Base-by-base conservation (phyloP, 148 eudicot species). In the Bassia scoparia region DNA sequence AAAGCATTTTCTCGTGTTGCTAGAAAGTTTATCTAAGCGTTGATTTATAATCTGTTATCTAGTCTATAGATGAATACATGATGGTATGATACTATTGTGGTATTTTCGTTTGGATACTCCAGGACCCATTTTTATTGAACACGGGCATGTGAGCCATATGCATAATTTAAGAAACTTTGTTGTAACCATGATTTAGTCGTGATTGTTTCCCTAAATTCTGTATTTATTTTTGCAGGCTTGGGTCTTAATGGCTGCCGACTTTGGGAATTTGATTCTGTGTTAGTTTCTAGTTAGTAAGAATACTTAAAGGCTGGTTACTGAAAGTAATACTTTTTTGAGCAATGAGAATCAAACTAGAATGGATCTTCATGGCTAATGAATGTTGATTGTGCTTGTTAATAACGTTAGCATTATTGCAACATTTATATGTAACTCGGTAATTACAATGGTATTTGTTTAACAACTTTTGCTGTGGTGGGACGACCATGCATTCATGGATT, bases 211-310 rank as follows among this genome's bases (percentile, higher is more conserved):
- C 37, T 30, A 8, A 74, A 17, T 17, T 15, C 52, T 55, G 15
- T 69, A 18, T 76, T 61, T 7, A 49, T 50, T 34, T 69, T 33
- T 77, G 41, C 80, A 70, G 80, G 71, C 17, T 53, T 30, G 21
- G 58, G 54, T n/a, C 49, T 43, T 12, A 35, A 35, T 68, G 62
- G 52, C 23, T 33, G n/a, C 26, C n/a, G 4, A 70, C 27, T 27
- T 60, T 60, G 38, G 37, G 24, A 61, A 33, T 12, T 18, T 15
- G 35, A 49, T n/a, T 55, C 31, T 16, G 2, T 31, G 66, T 43
- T 38, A 46, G 62, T 48, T 68, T 13, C 53, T 69, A 69, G 74
- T 33, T 49, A 68, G 62, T 52, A 67, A 61, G 30, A 76, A 31
- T 69, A 50, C 72, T 43, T 14, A 65, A 43, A 12, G 4, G 14